A percentile compares a stretch with the other conserved stretches of the same genome.
These are phyloP conservation scores for Cutaneotrichosporon daszewskae DNA, from an alignment of 1,284 basidiomycete genomes.

Conservation along the genomic window DNA sequence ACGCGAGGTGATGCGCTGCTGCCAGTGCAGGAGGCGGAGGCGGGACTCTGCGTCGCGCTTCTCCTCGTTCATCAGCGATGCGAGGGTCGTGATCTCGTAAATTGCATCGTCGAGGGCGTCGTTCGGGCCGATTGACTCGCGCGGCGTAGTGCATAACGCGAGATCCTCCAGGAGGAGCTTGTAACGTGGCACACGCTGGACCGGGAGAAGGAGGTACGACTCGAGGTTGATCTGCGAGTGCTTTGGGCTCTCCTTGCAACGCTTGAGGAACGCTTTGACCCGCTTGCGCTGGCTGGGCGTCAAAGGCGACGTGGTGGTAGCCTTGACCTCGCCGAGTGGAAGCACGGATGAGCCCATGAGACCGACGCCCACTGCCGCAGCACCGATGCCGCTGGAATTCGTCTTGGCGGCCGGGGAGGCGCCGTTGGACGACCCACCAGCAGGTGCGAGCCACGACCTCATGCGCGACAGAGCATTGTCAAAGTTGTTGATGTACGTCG, in stretches of 20 bases:
- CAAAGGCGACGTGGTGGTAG: slow-evolving; percentile 41
- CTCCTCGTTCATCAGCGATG: slow-evolving; percentile 93
- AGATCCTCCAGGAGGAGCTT: slow-evolving; percentile 85
- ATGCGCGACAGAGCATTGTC: slow-evolving; percentile 82
- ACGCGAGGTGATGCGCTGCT: slow-evolving; percentile 78
- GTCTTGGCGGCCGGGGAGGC: background rate
- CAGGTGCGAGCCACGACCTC: slow-evolving; percentile 60
- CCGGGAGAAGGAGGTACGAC: slow-evolving; percentile 86
- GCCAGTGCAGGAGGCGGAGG: slow-evolving; percentile 81
- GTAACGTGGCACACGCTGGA: slow-evolving; percentile 95
- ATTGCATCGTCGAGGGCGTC: slow-evolving; percentile 82
- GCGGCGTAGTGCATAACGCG: slow-evolving; percentile 72
- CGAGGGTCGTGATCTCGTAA: slow-evolving; percentile 74
- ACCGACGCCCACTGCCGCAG: slow-evolving; percentile 15
- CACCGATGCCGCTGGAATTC: slow-evolving; percentile 10
- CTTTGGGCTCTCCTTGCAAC: slow-evolving; percentile 56
- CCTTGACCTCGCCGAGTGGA: slow-evolving; percentile 43
- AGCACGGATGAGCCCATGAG: slow-evolving; percentile 56
- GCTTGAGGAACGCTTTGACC: slow-evolving; percentile 76
- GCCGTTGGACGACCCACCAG: background rate
- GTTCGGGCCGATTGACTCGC: slow-evolving; percentile 56
- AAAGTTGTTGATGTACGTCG: slow-evolving; percentile 93
- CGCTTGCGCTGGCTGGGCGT: slow-evolving; percentile 74
- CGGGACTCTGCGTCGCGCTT: slow-evolving; percentile 89
- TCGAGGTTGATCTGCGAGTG: slow-evolving; percentile 97